A percentile compares a stretch with the other conserved stretches of the same genome.
phyloP scores from a whole-genome alignment of 1,284 basidiomycete species.

The Fistulinella cinereoalba region DNA sequence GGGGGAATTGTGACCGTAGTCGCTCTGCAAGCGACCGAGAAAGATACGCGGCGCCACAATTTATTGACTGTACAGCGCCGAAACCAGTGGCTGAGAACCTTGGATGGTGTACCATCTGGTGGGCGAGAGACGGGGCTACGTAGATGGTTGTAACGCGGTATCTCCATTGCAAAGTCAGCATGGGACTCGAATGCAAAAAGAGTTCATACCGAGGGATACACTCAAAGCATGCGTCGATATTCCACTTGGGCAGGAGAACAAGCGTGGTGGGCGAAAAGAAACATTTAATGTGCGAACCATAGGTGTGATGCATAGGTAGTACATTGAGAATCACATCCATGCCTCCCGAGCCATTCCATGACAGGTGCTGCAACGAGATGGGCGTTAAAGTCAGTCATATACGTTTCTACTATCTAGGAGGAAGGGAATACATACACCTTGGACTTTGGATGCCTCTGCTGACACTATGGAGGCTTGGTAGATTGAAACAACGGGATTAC shows the following conservation, averaged over 20 bases:
- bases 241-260: slow-evolving; percentile 61
- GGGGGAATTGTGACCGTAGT: slow-evolving; percentile 39
- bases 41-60: slow-evolving; percentile 65
- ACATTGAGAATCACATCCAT: slow-evolving; percentile 51
- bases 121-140: slow-evolving; percentile 63
- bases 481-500: slow-evolving; percentile 56
- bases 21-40: slow-evolving; percentile 51
- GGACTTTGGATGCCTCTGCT: slow-evolving; percentile 31
- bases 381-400: neutral
- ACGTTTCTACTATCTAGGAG: neutral
- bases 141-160: slow-evolving; percentile 49
- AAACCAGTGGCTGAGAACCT: slow-evolving; percentile 50
- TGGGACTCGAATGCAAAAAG: neutral
- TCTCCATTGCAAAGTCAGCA: slow-evolving; percentile 30
- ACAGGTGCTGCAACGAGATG: slow-evolving; percentile 36
- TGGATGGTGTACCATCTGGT: slow-evolving; percentile 61
- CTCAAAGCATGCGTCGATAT: slow-evolving; percentile 43
- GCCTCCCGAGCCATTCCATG: slow-evolving; percentile 40
- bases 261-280: slow-evolving; percentile 46
- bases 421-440: slow-evolving; percentile 11
- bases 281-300: slow-evolving; percentile 54
- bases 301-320: slow-evolving; percentile 68
- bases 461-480: slow-evolving; percentile 39
- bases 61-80: slow-evolving; percentile 45
- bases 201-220: slow-evolving; percentile 44